Base-by-base conservation (phyloP, 2,329 filamentous ascomycete species). In the Trichoderma arundinaceum region DNA sequence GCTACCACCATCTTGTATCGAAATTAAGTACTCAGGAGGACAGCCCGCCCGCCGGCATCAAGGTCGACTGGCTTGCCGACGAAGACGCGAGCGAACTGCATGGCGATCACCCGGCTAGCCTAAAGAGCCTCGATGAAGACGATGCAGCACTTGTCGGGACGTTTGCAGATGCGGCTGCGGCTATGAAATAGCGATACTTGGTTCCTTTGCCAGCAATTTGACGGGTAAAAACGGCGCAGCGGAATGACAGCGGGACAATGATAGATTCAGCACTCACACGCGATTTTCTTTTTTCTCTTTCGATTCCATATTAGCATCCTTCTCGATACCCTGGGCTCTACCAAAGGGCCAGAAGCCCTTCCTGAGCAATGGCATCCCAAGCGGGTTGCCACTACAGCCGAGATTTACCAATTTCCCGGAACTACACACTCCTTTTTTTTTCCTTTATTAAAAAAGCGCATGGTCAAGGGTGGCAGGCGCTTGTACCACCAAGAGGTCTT, bases 1-100 rank as follows among this genome's bases (percentile, higher is more conserved):
- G 84, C 63, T 90, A 89, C 73, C 86, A 88, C 70, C 83, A 84
- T 69, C 82, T 90, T 54, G 81, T 89, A 15, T 84, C 86, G 17
- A 88, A 86, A 70, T 80, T 89, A 9, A 83, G 82, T 39, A 75
- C 79, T 15, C 81, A 86, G 62, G 74, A 74, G 15, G 72, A 82
- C 35, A 76, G 75, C 22, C 66, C 72, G 32, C 71, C 77, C 19
- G 73, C 78, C 43, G 81, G 80, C 53, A 77, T 82, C 63, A 80
- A 83, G 71, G 80, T 85, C 72, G 86, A 88, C 70, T 86, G 84
- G 84, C 74, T 84, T 62, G 79, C 79, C 48, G 83, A 85, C 60
- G 83, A 86, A 57, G 83, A 84, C 67, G 78, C 75, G 43, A 74
- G 79, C 48, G 83, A 84, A 67, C 72, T 79, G 73, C 79, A 81